A percentile compares a stretch with the other conserved stretches of the same genome.
Evolutionary conservation across 169 alveolate species (phyloP).

Genomic region (Cystoisospora suis): DNA sequence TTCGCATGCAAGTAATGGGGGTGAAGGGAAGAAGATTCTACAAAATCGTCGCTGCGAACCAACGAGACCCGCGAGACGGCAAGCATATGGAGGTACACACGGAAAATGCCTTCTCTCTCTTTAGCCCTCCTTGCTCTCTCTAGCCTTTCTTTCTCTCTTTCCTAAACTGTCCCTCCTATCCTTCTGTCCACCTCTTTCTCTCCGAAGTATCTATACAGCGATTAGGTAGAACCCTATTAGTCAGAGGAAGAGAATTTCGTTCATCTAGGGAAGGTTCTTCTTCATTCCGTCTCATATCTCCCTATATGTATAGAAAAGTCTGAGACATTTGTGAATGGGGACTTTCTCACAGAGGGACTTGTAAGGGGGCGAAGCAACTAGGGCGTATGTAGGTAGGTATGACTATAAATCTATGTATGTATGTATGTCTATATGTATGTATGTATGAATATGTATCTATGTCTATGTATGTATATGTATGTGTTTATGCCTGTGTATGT

Average conservation of each 20-base stretch:
- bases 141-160: background rate
- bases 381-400: background rate
- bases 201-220: too few species aligned
- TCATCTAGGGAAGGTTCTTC: too few species aligned
- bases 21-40: slow-evolving; percentile 75
- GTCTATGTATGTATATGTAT: background rate
- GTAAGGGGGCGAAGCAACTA: too few species aligned
- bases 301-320: background rate
- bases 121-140: background rate
- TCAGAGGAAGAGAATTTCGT: too few species aligned
- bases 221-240: too few species aligned
- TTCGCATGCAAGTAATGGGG: slow-evolving; percentile 65
- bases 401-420: background rate
- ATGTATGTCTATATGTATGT: background rate
- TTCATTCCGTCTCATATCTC: background rate
- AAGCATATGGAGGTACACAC: slow-evolving; percentile 85
- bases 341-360: too few species aligned
- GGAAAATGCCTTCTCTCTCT: background rate
- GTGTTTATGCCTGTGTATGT: background rate
- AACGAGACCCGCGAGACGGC: slow-evolving; percentile 87
- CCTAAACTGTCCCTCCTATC: background rate
- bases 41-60: slow-evolving; percentile 86
- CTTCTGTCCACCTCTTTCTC: background rate
- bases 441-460: background rate
- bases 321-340: too few species aligned